Evolutionary conservation across 1,284 basidiomycete genomes (phyloP), one percentile per base, ranked within the genome.

Genomic region (Malassezia yamatoensis): DNA sequence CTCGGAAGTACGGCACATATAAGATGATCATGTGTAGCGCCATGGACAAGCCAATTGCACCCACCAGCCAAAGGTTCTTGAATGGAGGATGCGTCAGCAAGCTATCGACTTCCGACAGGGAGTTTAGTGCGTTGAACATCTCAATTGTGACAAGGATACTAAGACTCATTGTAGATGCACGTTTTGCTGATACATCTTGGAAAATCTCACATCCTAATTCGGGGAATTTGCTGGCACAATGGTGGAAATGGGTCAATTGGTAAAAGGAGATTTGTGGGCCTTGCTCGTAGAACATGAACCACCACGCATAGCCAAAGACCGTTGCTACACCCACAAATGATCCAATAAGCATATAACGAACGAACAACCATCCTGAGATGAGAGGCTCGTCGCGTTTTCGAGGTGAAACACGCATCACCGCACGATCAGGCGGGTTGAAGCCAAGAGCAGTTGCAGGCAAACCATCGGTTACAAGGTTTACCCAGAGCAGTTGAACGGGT

Each of bases 121-220:
- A 96, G 77, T 96, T 96, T 83, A 94, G 90, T 18, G 93, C 93
- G 78, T 98, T 98, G 79, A 96, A 90, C 94, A 98, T 98, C 78
- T 98, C 94, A 53, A 98, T 81, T n/a, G 80, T 78, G 49, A 94
- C 90, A 51, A 94, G 81, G 67, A 94, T 93, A 21, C 90, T 93
- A 39, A 98, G 79, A 62, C 88, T 90, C 80, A 96, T 90, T 20
- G 94, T 98, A 51, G 91, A 90, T 6, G 68, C 69, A 10, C 90
- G 90, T n/a, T 82, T 83, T 67, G 84, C 83, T 11, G 88, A 78
- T 60, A 81, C 81, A 72, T 90, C 86, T 40, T 84, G 83, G 77
- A 98, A 96, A 84, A 96, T 96, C 64, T 83, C 80, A 75, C 93
- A 98, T 33, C 90, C 90, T 66, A 96, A 85, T 63, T 87, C 81